phyloP scores from a whole-genome alignment of 139 green algal genomes.

The Micractinium conductrix region DNA sequence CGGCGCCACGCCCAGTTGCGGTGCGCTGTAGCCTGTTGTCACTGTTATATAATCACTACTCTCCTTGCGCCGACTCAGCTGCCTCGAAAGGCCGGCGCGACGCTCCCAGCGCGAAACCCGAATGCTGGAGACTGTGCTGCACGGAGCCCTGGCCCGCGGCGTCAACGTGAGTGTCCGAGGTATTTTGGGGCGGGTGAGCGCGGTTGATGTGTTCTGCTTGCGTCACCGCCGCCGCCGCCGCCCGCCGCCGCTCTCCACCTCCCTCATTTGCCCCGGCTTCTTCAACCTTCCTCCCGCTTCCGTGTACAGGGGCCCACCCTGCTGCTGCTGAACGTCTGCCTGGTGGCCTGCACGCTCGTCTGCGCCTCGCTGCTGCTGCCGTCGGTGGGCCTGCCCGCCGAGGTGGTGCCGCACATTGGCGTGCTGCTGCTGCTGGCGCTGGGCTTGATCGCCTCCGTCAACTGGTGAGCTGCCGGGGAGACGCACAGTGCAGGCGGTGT shows the following conservation, averaged over 20 bases:
- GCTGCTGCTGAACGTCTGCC: constrained; percentile 53
- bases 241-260: neutral
- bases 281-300: no score
- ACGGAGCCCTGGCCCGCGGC: constrained; percentile 53
- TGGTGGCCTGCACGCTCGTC: constrained; percentile 47
- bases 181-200: no score
- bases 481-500: no score
- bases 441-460: constrained; percentile 50
- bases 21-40: no score
- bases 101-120: no score
- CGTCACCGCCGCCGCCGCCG: no score
- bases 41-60: no score
- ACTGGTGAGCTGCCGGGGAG: constrained; percentile 61
- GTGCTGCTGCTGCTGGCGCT: constrained; percentile 51
- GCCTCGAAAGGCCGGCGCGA: no score
- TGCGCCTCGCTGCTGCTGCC: constrained; percentile 41
- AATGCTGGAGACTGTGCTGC: constrained; percentile 53
- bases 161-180: constrained; percentile 49
- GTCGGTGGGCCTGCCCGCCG: neutral
- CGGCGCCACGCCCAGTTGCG: no score
- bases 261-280: neutral
- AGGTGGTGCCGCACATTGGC: constrained; percentile 48
- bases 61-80: neutral
- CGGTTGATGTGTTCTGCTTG: no score
- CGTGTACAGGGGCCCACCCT: constrained; percentile 63